Base-by-base conservation (phyloP, 805 yeast species). In the Yarrowia sp. region DNA sequence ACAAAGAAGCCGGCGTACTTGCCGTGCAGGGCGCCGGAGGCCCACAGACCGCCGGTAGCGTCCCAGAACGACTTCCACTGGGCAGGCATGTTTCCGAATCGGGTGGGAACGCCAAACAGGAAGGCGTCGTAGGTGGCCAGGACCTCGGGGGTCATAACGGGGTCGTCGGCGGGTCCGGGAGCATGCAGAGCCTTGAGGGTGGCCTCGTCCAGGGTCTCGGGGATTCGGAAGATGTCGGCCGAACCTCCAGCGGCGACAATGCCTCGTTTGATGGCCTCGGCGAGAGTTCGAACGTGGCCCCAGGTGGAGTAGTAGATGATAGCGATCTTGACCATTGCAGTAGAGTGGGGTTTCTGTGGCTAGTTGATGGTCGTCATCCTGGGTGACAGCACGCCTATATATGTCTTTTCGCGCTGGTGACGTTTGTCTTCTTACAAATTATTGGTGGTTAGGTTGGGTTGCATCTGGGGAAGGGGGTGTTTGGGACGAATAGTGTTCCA, bases 61-160 rank as follows among this genome's bases (percentile, higher is more conserved):
- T 87, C 96, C 88, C 91, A 87, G 80, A 89, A 91, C 8, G 87
- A 77, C 72, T 85, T 83, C 85, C 89, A 86, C 79, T 91, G 96
- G 38, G 91, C 86, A 65, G 96, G 92, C 76, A 84, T 79, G 76
- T 81, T 83, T 72, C 96, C 96, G 76, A 76, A 91, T 77, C 96
- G 84, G 39, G 96, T 89, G 71, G 96, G 95, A 68, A 90, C 76
- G 72, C 96, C 96, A 72, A 90, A 87, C 70, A 90, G 71, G 76
- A 88, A 87, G 13, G 87, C 92, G 75, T 90, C 96, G 79, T 87
- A 89, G 69, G 84, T 79, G 24, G 78, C 76, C 72, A 91, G 81
- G 2, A 84, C 83, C 14, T 84, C 87, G 3, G 78, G 73, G 5
- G 87, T 82, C 43, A 71, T 67, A 69, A 84, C 76, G 68, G 92